Conservation (phyloP, 306 rosid species). For the Lathyrus oleraceus region DNA sequence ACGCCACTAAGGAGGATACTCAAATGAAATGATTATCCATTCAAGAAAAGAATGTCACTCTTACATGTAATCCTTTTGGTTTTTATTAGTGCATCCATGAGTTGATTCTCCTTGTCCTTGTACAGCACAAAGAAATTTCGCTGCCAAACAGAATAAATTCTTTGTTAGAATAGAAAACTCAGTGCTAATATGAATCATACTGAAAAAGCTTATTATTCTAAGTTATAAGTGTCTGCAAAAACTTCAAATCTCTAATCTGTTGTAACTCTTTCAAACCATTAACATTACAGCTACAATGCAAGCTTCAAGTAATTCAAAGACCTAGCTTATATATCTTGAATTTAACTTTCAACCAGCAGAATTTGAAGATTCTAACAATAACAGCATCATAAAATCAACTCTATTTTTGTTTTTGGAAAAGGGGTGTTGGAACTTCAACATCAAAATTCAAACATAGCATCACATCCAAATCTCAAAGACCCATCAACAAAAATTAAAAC, state of each 20-base stretch:
- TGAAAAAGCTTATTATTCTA: background rate
- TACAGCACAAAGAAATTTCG: conserved; percentile 40
- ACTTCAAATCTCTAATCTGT: conserved; percentile 9
- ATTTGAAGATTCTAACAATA: conserved; percentile 14
- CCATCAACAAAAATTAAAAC: background rate
- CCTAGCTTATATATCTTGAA: conserved; percentile 7
- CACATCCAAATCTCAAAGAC: conserved; percentile 1
- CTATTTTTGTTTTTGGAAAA: background rate
- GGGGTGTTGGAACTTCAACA: background rate
- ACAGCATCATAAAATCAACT: background rate
- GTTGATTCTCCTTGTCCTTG: conserved; percentile 44
- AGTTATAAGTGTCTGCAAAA: background rate
- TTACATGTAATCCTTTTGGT: conserved; percentile 56
- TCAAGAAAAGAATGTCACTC: conserved; percentile 30
- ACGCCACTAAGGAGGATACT: conserved; percentile 17
- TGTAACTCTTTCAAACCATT: conserved; percentile 6
- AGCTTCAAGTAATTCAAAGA: background rate
- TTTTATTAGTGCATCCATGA: conserved; percentile 48
- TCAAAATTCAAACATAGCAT: background rate
- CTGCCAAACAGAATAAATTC: conserved; percentile 44
- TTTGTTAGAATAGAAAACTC: background rate
- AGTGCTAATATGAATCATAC: background rate
- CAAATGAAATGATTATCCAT: conserved; percentile 10
- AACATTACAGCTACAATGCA: conserved; percentile 21
- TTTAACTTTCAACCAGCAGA: conserved; percentile 12